Evolutionary conservation across 2,329 filamentous ascomycete species (phyloP).

Genomic region (Penicillium expansum): DNA sequence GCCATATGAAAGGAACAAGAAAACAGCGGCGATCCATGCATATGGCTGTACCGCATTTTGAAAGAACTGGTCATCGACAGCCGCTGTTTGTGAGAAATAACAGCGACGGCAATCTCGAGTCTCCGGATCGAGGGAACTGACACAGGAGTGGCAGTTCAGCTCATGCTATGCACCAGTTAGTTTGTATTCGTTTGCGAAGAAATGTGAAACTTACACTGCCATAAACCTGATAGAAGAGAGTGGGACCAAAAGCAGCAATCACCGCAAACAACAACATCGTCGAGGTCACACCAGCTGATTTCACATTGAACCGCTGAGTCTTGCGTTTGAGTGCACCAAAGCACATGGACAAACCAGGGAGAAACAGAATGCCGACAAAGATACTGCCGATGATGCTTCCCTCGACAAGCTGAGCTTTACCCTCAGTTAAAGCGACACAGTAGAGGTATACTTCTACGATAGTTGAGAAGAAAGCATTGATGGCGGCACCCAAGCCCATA

Average conservation of each 20-base stretch:
- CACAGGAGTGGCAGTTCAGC: conserved; percentile 71
- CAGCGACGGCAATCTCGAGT: conserved; percentile 79
- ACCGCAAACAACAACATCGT: conserved; percentile 97
- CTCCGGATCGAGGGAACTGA: conserved; percentile 50
- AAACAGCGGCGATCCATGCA: conserved; percentile 79
- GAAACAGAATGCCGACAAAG: conserved; percentile 90
- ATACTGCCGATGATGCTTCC: conserved; percentile 97
- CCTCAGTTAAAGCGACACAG: conserved; percentile 87
- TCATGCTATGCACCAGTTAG: conserved; percentile 66
- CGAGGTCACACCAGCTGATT: conserved; percentile 91
- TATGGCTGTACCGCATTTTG: conserved; percentile 87
- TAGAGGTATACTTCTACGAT: conserved; percentile 97
- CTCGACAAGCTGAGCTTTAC: conserved; percentile 89
- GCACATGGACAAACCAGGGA: conserved; percentile 96
- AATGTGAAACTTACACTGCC: conserved; percentile 63
- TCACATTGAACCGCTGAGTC: conserved; percentile 96
- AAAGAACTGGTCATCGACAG: conserved; percentile 84
- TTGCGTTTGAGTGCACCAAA: conserved; percentile 97
- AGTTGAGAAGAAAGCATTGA: conserved; percentile 98
- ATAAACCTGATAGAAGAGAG: conserved; percentile 97
- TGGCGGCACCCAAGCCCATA: conserved; percentile 93
- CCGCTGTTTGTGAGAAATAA: conserved; percentile 86
- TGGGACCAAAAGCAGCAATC: conserved; percentile 92
- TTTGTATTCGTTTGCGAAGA: conserved; percentile 7
- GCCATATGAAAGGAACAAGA: conserved; percentile 88